Base-by-base conservation (phyloP, 176 grass and related monocot genomes). In the Echinochloa phyllopogon region DNA sequence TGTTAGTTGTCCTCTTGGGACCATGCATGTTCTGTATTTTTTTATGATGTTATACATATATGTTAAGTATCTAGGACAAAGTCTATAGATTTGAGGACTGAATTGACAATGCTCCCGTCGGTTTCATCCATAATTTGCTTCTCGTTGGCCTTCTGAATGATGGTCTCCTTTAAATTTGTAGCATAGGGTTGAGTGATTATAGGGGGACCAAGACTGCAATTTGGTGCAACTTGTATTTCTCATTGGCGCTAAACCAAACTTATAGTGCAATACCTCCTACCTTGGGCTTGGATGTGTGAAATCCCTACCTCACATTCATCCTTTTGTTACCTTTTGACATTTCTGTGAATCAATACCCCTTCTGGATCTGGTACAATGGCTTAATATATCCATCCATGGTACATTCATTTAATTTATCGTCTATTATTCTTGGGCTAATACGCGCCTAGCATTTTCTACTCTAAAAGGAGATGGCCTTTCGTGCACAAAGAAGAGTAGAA, bases 161-260 rank as follows among this genome's bases (percentile, higher is more conserved):
- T 83, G n/a, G 73, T 52, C 33, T 38, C 39, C 45, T 74, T 65
- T 63, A 72, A 56, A 33, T 72, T 12, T 76, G 36, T 74, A 75
- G 49, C 74, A 44, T 80, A 79, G 60, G 48, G 44, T 59, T 83
- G 59, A 87, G 65, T 75, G 74, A 44, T 42, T 80, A 8, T 53
- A 49, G 50, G 75, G 82, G 68, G 69, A 56, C 84, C 59, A 80
- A 90, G 13, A 66, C 10, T 79, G 60, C 51, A 90, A 80, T 69
- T 73, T 67, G 59, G 39, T 56, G 38, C 10, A 67, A 67, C 17
- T 52, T 76, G 5, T 50, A 59, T 76, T 85, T 56, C 18, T 83
- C 42, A 15, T 83, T 78, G 75, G 89, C 75, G 7, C 80, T 80
- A 79, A 83, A 60, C 75, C 53, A 83, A 20, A 62, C 17, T 69